These are phyloP conservation scores for Solidago caesia DNA, from an alignment of 129 eudicot species.

Conservation along the genomic window DNA sequence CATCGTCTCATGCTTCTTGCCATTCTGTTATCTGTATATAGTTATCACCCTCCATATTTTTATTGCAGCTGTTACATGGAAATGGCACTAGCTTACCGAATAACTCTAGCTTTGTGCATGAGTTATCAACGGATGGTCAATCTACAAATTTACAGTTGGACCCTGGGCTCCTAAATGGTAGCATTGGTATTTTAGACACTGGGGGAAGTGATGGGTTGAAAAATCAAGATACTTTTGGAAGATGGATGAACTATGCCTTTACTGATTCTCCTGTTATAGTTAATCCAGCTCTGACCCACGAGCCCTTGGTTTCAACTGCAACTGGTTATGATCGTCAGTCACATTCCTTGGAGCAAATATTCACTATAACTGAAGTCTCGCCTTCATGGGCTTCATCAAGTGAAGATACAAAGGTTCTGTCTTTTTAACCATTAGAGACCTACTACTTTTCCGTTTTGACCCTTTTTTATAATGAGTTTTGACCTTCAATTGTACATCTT, in stretches of 20 bases:
- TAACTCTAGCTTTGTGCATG: constrained; percentile 19
- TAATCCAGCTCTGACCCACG: constrained; percentile 35
- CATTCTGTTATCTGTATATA: not conserved
- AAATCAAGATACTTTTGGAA: constrained; percentile 71
- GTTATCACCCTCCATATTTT: not conserved
- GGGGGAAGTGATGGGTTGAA: constrained; percentile 40
- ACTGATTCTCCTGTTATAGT: constrained; percentile 64
- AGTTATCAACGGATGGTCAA: constrained; percentile 23
- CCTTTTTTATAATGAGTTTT: not conserved
- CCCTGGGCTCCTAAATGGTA: constrained; percentile 29
- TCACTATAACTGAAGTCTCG: constrained; percentile 76
- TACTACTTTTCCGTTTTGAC: not conserved
- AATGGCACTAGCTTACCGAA: constrained; percentile 15
- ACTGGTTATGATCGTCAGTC: constrained; percentile 33
- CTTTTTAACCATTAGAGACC: not conserved
- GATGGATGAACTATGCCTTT: constrained; percentile 67
- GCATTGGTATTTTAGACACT: constrained; percentile 31
- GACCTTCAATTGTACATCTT: not conserved
- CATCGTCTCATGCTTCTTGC: not conserved
- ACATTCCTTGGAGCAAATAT: constrained; percentile 42
- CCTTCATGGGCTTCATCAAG: constrained; percentile 78
- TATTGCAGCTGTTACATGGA: constrained; percentile 3
- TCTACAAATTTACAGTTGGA: constrained; percentile 26
- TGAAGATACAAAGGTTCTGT: constrained; percentile 87
- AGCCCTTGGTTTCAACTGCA: constrained; percentile 42